Evolutionary conservation across 768 basidiomycete genomes (phyloP).

Genomic region (Ephemerocybe angulata): DNA sequence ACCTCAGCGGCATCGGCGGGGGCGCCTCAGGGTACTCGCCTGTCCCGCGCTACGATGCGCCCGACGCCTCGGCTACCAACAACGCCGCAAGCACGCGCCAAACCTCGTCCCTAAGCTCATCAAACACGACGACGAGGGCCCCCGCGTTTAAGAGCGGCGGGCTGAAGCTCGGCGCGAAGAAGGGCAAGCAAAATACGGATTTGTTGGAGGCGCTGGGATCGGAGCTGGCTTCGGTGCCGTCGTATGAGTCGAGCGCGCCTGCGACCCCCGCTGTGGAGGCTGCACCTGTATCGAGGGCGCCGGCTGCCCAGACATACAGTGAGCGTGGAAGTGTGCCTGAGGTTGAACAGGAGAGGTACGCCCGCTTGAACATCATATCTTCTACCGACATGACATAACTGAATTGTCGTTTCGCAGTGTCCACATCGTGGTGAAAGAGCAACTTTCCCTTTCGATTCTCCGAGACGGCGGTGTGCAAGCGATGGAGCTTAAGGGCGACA

Average conservation of each 20-base stretch:
- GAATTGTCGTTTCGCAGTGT: conserved; percentile 48
- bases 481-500: conserved; percentile 91
- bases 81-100: too few relatives aligned
- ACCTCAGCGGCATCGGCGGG: conserved; percentile 68
- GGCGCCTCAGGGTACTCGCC: conserved; percentile 68
- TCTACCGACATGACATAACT: neutral
- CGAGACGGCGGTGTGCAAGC: conserved; percentile 89
- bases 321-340: conserved; percentile 66
- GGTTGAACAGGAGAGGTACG: conserved; percentile 74
- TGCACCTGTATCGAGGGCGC: conserved; percentile 35
- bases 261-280: conserved; percentile 39
- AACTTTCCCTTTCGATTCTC: conserved; percentile 72
- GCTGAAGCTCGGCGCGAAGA: conserved; percentile 96
- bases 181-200: conserved; percentile 85
- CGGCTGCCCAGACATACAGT: conserved; percentile 38
- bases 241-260: conserved; percentile 42
- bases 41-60: conserved; percentile 67
- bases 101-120: too few relatives aligned
- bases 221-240: conserved; percentile 40
- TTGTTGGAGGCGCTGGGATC: conserved; percentile 84
- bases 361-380: neutral
- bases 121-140: conserved; percentile 46
- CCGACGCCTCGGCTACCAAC: conserved; percentile 43
- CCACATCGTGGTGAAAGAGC: conserved; percentile 83
- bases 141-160: conserved; percentile 91